Percentiles rank a stretch among this genome's conserved stretches.
These are phyloP conservation scores for Tricharina praecox DNA, from an alignment of 495 filamentous ascomycete species.

Conservation along the genomic window DNA sequence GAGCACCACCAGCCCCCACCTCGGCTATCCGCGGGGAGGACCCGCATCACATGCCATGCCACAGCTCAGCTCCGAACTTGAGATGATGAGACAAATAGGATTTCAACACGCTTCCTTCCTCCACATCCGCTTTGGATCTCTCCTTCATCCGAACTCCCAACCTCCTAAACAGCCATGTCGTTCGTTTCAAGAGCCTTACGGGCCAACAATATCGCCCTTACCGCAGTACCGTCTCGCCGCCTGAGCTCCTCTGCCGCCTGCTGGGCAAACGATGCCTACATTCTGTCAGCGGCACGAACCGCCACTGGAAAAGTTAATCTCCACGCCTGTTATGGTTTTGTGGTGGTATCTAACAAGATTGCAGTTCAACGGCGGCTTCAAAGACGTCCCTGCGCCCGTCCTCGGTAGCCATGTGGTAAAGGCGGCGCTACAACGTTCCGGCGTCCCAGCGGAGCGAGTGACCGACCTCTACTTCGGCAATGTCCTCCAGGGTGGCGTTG, in stretches of 20 bases:
- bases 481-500: conserved; percentile 68
- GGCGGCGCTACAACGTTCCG: conserved; percentile 67
- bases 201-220: neutral
- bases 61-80: too few species aligned
- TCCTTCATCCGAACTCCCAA: neutral
- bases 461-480: conserved; percentile 94
- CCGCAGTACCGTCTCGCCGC: conserved; percentile 17
- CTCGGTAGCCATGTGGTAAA: conserved; percentile 81
- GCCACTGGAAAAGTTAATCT: conserved; percentile 61
- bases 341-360: neutral
- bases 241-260: conserved; percentile 45
- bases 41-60: neutral
- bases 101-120: neutral
- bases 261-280: conserved; percentile 67
- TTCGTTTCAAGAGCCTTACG: neutral
- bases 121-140: neutral
- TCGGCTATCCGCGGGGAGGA: neutral
- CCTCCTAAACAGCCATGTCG: neutral
- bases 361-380: conserved; percentile 84
- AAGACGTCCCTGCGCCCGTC: conserved; percentile 61
- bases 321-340: neutral
- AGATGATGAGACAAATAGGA: neutral
- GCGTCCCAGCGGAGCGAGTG: conserved; percentile 57
- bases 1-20: neutral
- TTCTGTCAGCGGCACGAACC: conserved; percentile 71